Conservation (phyloP, 805 yeast species). For the Kodamaea hsintzibuensis region DNA sequence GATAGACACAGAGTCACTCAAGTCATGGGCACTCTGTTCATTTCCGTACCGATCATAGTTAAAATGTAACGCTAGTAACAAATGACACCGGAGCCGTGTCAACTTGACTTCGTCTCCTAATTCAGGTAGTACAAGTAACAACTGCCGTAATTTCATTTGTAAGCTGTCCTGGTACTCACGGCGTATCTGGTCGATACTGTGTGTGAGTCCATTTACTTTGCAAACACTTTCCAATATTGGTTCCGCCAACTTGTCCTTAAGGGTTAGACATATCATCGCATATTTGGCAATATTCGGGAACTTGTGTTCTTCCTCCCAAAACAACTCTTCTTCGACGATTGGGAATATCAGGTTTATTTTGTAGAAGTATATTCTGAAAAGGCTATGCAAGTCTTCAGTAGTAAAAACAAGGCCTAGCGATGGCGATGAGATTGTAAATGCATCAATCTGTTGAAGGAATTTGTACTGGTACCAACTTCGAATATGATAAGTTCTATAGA, state of each 20-base stretch:
- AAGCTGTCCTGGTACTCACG: conserved; percentile 11
- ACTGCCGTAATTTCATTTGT: conserved; percentile 22
- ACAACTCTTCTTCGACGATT: conserved; percentile 38
- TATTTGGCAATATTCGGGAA: conserved; percentile 43
- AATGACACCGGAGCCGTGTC: conserved; percentile 18
- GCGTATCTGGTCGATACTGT: not conserved
- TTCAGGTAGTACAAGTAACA: conserved; percentile 22
- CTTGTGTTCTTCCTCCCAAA: conserved; percentile 35
- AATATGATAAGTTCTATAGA: not conserved
- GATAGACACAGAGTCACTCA: conserved; percentile 19
- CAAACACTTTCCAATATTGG: conserved; percentile 15
- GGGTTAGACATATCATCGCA: conserved; percentile 43
- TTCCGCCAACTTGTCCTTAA: conserved; percentile 34
- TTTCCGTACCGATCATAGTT: conserved; percentile 22
- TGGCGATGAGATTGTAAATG: conserved; percentile 36
- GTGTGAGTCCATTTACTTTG: not conserved
- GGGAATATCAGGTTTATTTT: conserved; percentile 44
- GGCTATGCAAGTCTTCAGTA: conserved; percentile 9
- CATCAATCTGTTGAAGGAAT: conserved; percentile 34
- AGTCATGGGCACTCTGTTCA: conserved; percentile 23
- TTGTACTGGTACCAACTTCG: conserved; percentile 11
- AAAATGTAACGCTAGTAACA: conserved; percentile 19
- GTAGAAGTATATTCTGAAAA: conserved; percentile 40
- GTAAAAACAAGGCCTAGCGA: conserved; percentile 7
- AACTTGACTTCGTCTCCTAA: conserved; percentile 24